Conservation (phyloP, 2,329 filamentous ascomycete species). For the Helicocarpus griseus region DNA sequence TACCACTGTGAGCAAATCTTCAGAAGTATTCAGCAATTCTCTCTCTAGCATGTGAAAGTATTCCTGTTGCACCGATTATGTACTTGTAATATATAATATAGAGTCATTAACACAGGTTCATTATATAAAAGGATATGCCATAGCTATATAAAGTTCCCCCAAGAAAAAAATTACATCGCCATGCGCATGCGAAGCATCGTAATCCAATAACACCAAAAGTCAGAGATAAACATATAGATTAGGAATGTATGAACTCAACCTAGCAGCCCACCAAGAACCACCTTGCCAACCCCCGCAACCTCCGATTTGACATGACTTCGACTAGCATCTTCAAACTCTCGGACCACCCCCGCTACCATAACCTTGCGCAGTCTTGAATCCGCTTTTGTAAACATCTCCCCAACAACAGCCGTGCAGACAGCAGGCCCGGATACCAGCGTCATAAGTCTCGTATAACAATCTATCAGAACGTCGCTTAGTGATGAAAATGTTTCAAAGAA, state of each 20-base stretch:
- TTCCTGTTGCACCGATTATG: neutral
- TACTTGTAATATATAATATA: neutral
- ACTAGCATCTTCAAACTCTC: constrained; percentile 87
- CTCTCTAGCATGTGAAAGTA: no score
- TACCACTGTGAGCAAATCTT: no score
- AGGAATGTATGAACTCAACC: constrained; percentile 18
- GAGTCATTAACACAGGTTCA: neutral
- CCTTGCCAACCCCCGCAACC: constrained; percentile 73
- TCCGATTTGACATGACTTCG: constrained; percentile 67
- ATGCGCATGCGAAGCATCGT: neutral
- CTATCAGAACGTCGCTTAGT: constrained; percentile 87
- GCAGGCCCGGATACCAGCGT: constrained; percentile 64
- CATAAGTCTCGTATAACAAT: constrained; percentile 75
- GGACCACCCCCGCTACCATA: constrained; percentile 73
- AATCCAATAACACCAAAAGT: neutral
- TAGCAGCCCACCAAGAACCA: constrained; percentile 81
- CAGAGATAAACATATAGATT: neutral
- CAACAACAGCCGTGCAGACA: constrained; percentile 59
- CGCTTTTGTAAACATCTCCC: constrained; percentile 81
- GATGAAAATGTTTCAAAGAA: constrained; percentile 96
- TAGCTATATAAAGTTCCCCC: neutral
- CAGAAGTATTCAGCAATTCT: no score
- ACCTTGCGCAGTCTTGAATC: constrained; percentile 81
- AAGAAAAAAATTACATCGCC: neutral
- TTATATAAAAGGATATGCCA: neutral